Conservation (phyloP, 805 yeast species). For the Candida chauliodis region DNA sequence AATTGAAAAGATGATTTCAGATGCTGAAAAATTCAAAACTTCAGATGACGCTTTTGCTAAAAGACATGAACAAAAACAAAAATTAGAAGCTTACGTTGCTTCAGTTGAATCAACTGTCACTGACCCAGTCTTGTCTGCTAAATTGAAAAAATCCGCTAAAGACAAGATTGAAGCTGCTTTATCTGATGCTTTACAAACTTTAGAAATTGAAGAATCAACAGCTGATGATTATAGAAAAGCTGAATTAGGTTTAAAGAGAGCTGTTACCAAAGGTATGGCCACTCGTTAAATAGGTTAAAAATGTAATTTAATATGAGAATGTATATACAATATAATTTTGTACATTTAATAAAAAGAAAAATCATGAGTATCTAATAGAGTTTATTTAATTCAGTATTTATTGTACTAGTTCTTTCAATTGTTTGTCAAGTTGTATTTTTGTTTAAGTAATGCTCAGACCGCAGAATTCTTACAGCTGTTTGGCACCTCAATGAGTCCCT, state of each 20-base stretch:
- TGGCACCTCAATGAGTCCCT: no score
- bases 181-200: constrained; percentile 96
- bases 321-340: not conserved
- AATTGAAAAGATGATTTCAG: constrained; percentile 47
- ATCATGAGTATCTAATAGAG: no score
- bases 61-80: constrained; percentile 99
- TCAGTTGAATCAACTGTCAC: constrained; percentile 93
- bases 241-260: constrained; percentile 98
- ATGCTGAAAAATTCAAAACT: constrained; percentile 73
- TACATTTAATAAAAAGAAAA: constrained; percentile 1
- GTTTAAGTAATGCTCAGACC: no score
- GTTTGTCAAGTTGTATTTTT: no score
- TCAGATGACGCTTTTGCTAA: constrained; percentile 99
- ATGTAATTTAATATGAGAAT: not conserved
- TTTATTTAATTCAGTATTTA: no score
- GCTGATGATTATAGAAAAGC: constrained; percentile 99
- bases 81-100: constrained; percentile 97
- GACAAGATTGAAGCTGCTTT: constrained; percentile 97
- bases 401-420: no score
- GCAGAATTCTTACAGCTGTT: no score
- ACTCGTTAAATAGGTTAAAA: constrained; percentile 62
- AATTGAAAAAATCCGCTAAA: constrained; percentile 95
- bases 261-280: constrained; percentile 98
- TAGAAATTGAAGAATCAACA: constrained; percentile 92
- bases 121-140: constrained; percentile 97